These are phyloP conservation scores for Paramecium sonneborni DNA, from an alignment of 73 alveolate species.

Conservation along the genomic window DNA sequence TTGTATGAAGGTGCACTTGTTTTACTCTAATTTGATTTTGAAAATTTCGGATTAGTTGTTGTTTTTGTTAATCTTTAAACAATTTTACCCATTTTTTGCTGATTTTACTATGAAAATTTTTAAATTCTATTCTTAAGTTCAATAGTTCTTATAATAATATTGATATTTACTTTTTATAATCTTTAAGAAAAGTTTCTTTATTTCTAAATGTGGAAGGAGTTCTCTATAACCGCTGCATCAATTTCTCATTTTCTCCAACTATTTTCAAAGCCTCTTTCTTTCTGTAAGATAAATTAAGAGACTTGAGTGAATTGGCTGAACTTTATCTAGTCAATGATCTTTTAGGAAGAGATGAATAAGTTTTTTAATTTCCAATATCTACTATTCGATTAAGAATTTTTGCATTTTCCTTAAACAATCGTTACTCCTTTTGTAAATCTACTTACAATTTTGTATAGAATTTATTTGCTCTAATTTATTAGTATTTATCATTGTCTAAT, in stretches of 20 bases:
- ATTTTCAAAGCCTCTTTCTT: conserved; percentile 35
- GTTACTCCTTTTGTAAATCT: conserved; percentile 4
- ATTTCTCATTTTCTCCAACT: conserved; percentile 32
- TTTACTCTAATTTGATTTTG: not conserved
- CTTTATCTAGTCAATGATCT: conserved; percentile 36
- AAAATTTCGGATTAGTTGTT: not conserved
- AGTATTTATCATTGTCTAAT: conserved; percentile 24
- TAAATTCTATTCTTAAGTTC: conserved; percentile 33
- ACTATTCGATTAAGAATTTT: conserved; percentile 30
- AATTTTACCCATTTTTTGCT: not conserved
- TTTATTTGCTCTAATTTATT: conserved; percentile 48
- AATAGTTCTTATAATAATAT: not conserved
- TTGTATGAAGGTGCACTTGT: not conserved
- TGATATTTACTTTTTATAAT: not conserved
- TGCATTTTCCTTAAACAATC: conserved; percentile 24
- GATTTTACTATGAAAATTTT: not conserved
- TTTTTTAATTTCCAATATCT: conserved; percentile 40
- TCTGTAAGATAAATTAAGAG: conserved; percentile 36
- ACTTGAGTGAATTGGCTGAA: conserved; percentile 35
- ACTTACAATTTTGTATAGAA: conserved; percentile 44
- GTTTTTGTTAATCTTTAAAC: conserved; percentile 16
- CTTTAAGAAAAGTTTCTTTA: conserved; percentile 3
- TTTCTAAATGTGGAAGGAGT: conserved; percentile 55
- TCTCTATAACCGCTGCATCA: conserved; percentile 47
- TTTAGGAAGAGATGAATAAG: not conserved